These are phyloP conservation scores for Coniochaeta sp. DNA, from an alignment of 2,329 filamentous ascomycete species.

Conservation along the genomic window DNA sequence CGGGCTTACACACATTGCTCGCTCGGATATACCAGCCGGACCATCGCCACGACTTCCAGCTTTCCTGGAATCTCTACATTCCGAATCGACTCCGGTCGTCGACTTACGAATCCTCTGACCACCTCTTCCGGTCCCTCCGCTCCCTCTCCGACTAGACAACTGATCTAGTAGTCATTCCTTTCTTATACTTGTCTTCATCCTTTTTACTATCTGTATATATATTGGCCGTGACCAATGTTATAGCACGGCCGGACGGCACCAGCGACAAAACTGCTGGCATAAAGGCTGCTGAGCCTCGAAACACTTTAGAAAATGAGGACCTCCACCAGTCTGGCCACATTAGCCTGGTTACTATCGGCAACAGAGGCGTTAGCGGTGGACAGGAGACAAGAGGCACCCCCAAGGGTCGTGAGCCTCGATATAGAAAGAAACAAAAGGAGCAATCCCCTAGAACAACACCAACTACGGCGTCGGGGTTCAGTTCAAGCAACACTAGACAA, in stretches of 20 bases:
- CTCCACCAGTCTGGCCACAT: conserved; percentile 19
- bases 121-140: not conserved
- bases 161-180: too few species aligned
- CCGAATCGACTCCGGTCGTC: not conserved
- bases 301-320: conserved; percentile 29
- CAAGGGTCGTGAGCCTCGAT: conserved; percentile 38
- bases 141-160: not conserved
- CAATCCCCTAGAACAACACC: conserved; percentile 37
- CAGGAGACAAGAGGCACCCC: conserved; percentile 22
- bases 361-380: conserved; percentile 20
- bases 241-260: not conserved
- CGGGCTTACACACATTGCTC: not conserved
- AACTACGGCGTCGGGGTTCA: conserved; percentile 36
- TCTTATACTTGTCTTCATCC: not conserved
- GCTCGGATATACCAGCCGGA: not conserved
- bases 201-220: not conserved
- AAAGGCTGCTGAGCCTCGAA: not conserved
- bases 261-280: not conserved
- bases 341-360: conserved; percentile 20
- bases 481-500: conserved; percentile 46
- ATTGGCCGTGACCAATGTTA: not conserved
- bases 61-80: not conserved
- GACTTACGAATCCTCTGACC: not conserved
- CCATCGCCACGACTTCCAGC: not conserved
- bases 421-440: conserved; percentile 31